phyloP scores from a whole-genome alignment of 106 monocot species.

The Dendrobium nobile region DNA sequence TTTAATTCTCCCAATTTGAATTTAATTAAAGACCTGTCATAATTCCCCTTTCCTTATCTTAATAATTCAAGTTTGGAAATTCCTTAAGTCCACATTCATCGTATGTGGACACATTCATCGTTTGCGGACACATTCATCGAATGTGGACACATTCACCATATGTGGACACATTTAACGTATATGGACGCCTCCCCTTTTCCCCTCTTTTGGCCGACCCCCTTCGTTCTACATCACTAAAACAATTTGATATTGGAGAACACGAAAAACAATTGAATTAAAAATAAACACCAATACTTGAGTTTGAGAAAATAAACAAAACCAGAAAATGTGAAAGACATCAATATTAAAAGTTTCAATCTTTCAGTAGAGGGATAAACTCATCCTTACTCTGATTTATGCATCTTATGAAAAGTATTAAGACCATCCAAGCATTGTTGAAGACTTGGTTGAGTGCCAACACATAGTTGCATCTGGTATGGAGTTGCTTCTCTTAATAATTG shows the following conservation, averaged over 20 bases:
- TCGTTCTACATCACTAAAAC: background rate
- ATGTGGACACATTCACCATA: no score
- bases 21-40: no score
- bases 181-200: no score
- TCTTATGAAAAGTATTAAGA: slow-evolving; percentile 33
- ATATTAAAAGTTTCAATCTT: background rate
- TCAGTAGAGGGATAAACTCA: background rate
- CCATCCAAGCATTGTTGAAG: slow-evolving; percentile 45
- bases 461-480: slow-evolving; percentile 42
- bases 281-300: background rate
- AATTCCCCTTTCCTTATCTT: no score
- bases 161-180: no score
- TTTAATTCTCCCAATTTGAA: no score
- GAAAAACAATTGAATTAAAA: background rate
- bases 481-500: slow-evolving; percentile 46
- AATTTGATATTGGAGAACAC: background rate
- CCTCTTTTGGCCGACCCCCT: no score
- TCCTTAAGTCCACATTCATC: no score
- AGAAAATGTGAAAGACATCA: background rate
- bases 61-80: no score
- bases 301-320: background rate
- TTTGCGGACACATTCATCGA: no score
- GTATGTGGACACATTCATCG: no score
- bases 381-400: slow-evolving; percentile 53
- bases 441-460: slow-evolving; percentile 45